Percentiles rank a stretch among this genome's conserved stretches.
Evolutionary conservation across 768 basidiomycete species (phyloP).

Genomic region (Boletus pseudopeckii): DNA sequence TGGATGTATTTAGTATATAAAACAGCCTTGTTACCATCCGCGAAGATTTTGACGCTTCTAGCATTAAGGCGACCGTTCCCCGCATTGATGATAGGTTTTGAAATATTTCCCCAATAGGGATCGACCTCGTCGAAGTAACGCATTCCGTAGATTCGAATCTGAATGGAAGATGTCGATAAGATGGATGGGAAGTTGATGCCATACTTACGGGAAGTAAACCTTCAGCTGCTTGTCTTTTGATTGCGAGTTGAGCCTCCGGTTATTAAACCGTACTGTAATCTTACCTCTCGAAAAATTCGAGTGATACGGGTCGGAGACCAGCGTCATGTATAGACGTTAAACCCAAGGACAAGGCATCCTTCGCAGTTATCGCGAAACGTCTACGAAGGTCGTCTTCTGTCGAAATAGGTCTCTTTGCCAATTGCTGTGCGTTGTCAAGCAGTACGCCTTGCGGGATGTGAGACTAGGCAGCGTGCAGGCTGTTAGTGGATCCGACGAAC

Average conservation of each 20-base stretch:
- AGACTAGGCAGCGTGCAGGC: constrained; percentile 1
- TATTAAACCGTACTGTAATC: neutral
- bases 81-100: constrained; percentile 50
- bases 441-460: constrained; percentile 51
- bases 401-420: constrained; percentile 60
- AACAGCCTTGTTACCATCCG: constrained; percentile 38
- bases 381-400: constrained; percentile 61
- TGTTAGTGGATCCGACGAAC: constrained; percentile 34
- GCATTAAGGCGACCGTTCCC: constrained; percentile 64
- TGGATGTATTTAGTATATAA: neutral
- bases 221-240: constrained; percentile 54
- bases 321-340: constrained; percentile 89
- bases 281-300: constrained; percentile 72
- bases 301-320: constrained; percentile 61
- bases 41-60: constrained; percentile 78
- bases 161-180: constrained; percentile 3
- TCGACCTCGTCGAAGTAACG: constrained; percentile 62
- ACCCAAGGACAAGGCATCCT: constrained; percentile 67
- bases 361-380: constrained; percentile 58
- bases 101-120: constrained; percentile 71
- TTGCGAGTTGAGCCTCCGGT: neutral
- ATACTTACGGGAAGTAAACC: constrained; percentile 56
- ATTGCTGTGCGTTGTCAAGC: constrained; percentile 82
- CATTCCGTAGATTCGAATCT: constrained; percentile 81
- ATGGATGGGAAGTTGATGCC: constrained; percentile 3